These are phyloP conservation scores for Amphicarpaea edgeworthii DNA, from an alignment of 306 rosid species.

Conservation along the genomic window DNA sequence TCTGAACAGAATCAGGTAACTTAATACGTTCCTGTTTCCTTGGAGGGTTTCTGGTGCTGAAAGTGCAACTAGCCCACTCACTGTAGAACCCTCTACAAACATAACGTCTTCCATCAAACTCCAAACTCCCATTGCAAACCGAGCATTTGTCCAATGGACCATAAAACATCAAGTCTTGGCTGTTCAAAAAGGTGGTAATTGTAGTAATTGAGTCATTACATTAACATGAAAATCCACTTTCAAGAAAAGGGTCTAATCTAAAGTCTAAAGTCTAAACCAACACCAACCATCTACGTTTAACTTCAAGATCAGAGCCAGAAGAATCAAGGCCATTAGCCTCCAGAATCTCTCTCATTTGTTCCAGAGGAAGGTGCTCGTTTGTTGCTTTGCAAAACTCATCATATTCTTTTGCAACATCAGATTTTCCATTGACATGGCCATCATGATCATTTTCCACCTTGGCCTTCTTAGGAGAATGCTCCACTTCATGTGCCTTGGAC, in stretches of 20 bases:
- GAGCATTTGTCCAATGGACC: conserved; percentile 76
- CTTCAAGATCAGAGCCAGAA: conserved; percentile 59
- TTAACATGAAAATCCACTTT: background rate
- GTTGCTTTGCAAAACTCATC: conserved; percentile 62
- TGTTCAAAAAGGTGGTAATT: conserved; percentile 41
- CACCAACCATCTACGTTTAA: conserved; percentile 67
- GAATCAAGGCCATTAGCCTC: conserved; percentile 69
- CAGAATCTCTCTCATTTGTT: conserved; percentile 68
- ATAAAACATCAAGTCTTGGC: conserved; percentile 81
- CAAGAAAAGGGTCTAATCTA: conserved; percentile 3
- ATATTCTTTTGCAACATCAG: conserved; percentile 52
- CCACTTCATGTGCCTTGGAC: conserved; percentile 67
- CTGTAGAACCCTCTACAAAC: conserved; percentile 72
- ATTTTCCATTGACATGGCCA: conserved; percentile 55
- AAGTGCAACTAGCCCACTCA: conserved; percentile 84
- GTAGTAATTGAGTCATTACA: conserved; percentile 7
- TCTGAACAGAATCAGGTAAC: conserved; percentile 71
- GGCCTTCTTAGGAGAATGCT: conserved; percentile 67
- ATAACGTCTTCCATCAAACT: conserved; percentile 67
- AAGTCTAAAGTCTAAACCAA: too few relatives aligned
- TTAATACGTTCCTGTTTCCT: conserved; percentile 66
- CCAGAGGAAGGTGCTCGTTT: conserved; percentile 62
- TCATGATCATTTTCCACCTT: conserved; percentile 66
- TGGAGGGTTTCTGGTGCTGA: conserved; percentile 73
- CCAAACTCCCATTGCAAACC: conserved; percentile 74